Evolutionary conservation across 2,329 filamentous ascomycete species (phyloP).

Genomic region (Eutypa lata): DNA sequence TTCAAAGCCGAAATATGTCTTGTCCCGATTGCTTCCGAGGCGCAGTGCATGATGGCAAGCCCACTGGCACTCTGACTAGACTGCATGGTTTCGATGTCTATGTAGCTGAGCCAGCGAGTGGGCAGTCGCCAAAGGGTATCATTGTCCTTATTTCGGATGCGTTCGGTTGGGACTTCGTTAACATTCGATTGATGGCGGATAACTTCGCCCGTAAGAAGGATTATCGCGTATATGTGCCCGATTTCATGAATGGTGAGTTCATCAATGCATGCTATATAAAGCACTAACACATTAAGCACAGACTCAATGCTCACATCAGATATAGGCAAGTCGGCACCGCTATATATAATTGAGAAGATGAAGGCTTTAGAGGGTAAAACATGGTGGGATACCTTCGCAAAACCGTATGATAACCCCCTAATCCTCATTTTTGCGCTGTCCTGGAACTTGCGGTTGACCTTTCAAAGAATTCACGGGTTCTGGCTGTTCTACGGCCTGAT

Average conservation of each 20-base stretch:
- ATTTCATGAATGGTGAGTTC: slow-evolving; percentile 47
- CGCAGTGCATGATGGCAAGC: slow-evolving; percentile 39
- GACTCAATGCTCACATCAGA: too few relatives aligned
- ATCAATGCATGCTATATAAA: too few relatives aligned
- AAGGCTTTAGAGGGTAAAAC: slow-evolving; percentile 17
- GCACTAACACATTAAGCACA: too few relatives aligned
- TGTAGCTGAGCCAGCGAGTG: slow-evolving; percentile 35
- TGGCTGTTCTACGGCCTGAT: slow-evolving; percentile 22
- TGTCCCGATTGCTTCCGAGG: slow-evolving; percentile 43
- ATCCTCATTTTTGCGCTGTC: too few relatives aligned
- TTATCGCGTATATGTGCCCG: slow-evolving; percentile 52
- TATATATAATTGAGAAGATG: slow-evolving; percentile 27
- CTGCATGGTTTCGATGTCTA: slow-evolving; percentile 50
- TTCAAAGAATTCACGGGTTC: slow-evolving; percentile 12
- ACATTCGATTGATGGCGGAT: slow-evolving; percentile 52
- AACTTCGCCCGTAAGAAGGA: slow-evolving; percentile 47
- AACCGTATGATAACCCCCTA: slow-evolving; percentile 23
- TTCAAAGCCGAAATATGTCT: slow-evolving; percentile 9
- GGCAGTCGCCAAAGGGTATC: slow-evolving; percentile 39
- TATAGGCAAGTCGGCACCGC: slow-evolving; percentile 21
- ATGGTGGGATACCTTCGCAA: slow-evolving; percentile 20
- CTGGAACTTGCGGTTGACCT: background rate
- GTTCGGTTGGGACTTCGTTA: slow-evolving; percentile 53
- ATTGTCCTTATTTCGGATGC: slow-evolving; percentile 54
- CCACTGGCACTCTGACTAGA: slow-evolving; percentile 41